Conservation (phyloP, 495 filamentous ascomycete species). For the Beverwykella pulmonaria region DNA sequence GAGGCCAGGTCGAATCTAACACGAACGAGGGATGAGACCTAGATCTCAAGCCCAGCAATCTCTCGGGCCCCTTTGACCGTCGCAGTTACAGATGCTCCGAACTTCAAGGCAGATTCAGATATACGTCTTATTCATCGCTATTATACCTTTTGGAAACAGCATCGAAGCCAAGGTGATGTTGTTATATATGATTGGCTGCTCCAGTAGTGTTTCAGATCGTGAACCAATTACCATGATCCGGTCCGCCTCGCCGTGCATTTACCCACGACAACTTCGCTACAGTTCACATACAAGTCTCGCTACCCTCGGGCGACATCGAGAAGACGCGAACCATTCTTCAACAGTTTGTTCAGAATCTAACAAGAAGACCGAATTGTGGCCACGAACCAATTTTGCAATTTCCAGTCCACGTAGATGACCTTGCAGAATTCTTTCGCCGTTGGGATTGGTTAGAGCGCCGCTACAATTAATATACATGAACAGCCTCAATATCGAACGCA, state of each 20-base stretch:
- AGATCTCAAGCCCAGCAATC: no score
- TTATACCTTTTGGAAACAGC: background rate
- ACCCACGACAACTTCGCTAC: slow-evolving; percentile 7
- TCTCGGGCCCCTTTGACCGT: no score
- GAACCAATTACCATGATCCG: slow-evolving; percentile 11
- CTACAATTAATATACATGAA: slow-evolving; percentile 36
- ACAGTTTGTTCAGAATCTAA: background rate
- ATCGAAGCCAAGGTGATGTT: background rate
- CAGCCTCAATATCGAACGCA: slow-evolving; percentile 33
- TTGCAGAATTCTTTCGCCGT: background rate
- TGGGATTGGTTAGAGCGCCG: slow-evolving; percentile 21
- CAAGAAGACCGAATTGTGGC: background rate
- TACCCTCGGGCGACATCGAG: background rate
- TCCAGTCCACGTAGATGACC: background rate
- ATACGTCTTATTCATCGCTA: background rate
- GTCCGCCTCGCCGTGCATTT: slow-evolving; percentile 26
- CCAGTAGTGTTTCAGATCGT: background rate
- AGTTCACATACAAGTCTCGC: background rate
- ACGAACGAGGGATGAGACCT: no score
- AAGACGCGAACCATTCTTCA: background rate
- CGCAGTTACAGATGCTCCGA: no score
- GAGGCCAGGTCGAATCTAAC: no score
- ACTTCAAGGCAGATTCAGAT: no score
- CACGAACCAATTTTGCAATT: background rate
- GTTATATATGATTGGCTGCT: background rate